Base-by-base conservation (phyloP, 805 yeast species). In the Kazachstania kunashirensis region DNA sequence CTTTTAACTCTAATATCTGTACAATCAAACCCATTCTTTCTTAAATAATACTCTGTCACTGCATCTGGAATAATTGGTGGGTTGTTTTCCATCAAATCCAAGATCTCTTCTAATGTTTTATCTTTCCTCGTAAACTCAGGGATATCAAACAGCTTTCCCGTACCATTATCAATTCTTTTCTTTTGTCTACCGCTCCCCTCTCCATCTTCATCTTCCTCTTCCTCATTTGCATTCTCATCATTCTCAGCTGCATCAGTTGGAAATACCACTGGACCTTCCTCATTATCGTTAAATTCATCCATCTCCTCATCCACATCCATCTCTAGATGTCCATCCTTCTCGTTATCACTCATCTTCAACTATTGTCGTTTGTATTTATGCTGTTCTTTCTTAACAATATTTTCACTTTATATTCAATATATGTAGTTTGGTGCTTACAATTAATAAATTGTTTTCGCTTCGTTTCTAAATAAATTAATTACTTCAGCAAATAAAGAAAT, bases 61-160 rank as follows among this genome's bases (percentile, higher is more conserved):
- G 94, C 88, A 55, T 92, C 97, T 0, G 98, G 98, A 28, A 92
- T 92, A 24, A 89, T 79, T 2, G 98, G 98, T 3, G 95, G 84
- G 55, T 79, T 85, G 41, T 86, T 96, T 46, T 85, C 95, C 89
- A 92, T 80, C 68, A 86, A 67, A 24, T 79, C 81, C 20, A 92
- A 66, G 24, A 92, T 78, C 48, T 92, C 97, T 48, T 79, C 75
- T 36, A 92, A 63, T 0, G 92, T 78, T 50, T 82, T 83, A 52
- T 85, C 95, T 48, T 81, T 80, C 46, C 85, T 68, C 1, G 85
- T 72, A 34, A 80, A 65, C 38, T 77, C 84, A 0, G 86, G 84
- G 6, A 79, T 56, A 28, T 70, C 79, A 25, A 74, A 72, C 14
- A 69, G 40, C 16, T 57, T 56, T 1, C 43, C 46, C 12, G 43